These are phyloP conservation scores for Erodium trifolium DNA, from an alignment of 441 rosid genomes.

Conservation along the genomic window DNA sequence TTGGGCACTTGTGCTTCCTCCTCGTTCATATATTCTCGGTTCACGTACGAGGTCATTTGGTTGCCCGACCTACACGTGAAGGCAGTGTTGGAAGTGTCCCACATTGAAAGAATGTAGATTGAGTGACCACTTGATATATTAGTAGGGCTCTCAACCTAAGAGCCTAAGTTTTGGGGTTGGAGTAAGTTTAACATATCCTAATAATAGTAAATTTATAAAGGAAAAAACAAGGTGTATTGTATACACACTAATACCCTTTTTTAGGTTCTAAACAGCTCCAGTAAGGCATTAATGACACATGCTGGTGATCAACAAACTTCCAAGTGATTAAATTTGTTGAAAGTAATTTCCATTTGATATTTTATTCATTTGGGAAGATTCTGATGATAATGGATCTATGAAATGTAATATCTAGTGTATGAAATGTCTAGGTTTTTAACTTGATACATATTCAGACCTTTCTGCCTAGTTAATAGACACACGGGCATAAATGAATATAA, in stretches of 20 bases:
- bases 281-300: neutral
- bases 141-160: too few relatives aligned
- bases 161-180: too few relatives aligned
- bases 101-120: too few relatives aligned
- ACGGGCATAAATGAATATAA: neutral
- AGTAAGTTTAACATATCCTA: too few relatives aligned
- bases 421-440: neutral
- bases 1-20: too few relatives aligned
- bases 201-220: neutral
- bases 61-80: too few relatives aligned
- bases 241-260: neutral
- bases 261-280: neutral
- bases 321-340: neutral
- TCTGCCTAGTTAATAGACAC: neutral
- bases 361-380: neutral
- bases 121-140: too few relatives aligned
- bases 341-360: neutral
- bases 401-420: neutral
- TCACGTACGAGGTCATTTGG: too few relatives aligned
- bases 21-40: too few relatives aligned
- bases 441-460: neutral
- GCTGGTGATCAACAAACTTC: neutral
- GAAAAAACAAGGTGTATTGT: neutral
- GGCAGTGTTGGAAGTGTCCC: too few relatives aligned
- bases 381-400: neutral